Evolutionary conservation across 305 asterid genomes (phyloP), one percentile per base, ranked within the genome.

Genomic region (Petunia hybrid): DNA sequence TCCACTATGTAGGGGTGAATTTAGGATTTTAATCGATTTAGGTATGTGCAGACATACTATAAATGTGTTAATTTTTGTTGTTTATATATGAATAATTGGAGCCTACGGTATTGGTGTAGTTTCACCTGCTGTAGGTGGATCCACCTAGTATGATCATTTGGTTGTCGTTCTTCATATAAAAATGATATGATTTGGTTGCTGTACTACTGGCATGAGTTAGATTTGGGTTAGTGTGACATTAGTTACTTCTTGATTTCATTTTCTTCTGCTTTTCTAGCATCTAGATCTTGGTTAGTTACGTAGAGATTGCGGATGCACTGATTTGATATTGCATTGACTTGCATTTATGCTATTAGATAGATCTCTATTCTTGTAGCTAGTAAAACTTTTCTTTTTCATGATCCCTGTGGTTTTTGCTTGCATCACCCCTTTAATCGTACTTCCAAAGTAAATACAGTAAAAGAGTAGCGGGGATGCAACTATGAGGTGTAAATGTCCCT

Each of bases 401-500:
- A 69, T 69, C n/a, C 22, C 76, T n/a, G 8, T 42, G 55, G 56
- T 39, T 68, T 39, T 68, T 69, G n/a, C 5, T 69, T 43, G 57
- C 9, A 3, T 69, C 76, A 8, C 57, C 8, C 16, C 40, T 16
- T 22, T 57, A 43, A 43, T 69, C 57, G 4, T 43, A 16, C 76
- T 69, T 69, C 38, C 40, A 8, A 67, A 43, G 31, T 43, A 22
- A 69, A 69, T 69, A 69, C 16, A 9, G 57, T 43, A 68, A 16
- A 69, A 43, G 3, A 16, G 16, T 5, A 2, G 8, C 42, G 6
- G 8, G 4, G 40, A 8, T 8, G 45, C 16, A 41, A 43, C 4
- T 43, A 8, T 69, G 76, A 69, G 57, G 57, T 43, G 57, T 16
- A 68, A 68, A 16, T 68, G 76, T 8, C 57, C 76, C 38, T 69